These are phyloP conservation scores for Panicum hallii DNA, from an alignment of 202 grass and related monocot species.

Conservation along the genomic window DNA sequence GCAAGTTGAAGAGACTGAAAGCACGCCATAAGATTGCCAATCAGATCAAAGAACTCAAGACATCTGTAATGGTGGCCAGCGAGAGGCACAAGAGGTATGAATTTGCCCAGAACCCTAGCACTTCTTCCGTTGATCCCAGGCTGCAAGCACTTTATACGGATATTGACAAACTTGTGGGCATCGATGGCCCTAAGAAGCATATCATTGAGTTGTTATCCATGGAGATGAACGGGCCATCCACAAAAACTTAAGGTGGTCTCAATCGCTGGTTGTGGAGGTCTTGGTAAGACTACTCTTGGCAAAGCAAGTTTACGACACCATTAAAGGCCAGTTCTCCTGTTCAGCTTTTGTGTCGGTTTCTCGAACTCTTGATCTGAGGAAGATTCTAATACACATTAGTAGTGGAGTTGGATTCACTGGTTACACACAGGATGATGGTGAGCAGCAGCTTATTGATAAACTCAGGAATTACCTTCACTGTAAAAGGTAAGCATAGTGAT, in stretches of 20 bases:
- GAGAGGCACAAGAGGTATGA: conserved; percentile 42
- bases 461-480: background rate
- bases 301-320: background rate
- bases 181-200: background rate
- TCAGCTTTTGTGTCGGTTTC: background rate
- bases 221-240: too few species aligned
- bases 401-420: background rate
- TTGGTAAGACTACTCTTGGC: conserved; percentile 25
- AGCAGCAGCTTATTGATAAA: background rate
- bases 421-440: background rate
- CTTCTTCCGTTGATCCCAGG: background rate
- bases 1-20: background rate
- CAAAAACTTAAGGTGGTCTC: too few species aligned
- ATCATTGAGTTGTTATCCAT: background rate
- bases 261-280: background rate
- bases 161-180: background rate
- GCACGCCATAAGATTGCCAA: background rate
- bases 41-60: conserved; percentile 20
- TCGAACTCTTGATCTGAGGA: background rate
- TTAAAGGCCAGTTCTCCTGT: background rate
- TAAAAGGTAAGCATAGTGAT: background rate
- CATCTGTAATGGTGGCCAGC: background rate
- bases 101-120: background rate
- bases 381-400: background rate
- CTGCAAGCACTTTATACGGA: background rate